Conservation (phyloP, 208 protist species). For the Tritrichomonas foetus region DNA sequence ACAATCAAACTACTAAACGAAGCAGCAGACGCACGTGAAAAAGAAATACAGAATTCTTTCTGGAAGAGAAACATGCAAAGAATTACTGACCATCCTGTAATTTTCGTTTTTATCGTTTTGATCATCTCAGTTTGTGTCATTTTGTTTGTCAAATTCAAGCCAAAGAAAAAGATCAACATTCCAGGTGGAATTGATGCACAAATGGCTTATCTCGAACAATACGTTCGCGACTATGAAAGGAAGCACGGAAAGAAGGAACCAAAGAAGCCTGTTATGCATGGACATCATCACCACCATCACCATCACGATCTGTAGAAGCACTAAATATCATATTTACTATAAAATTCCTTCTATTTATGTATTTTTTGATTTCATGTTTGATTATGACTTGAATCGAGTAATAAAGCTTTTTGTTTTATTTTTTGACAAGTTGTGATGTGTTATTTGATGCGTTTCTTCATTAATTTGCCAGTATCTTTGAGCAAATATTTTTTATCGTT, state of each 20-base stretch:
- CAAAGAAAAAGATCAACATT: neutral
- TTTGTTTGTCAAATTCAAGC: neutral
- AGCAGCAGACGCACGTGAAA: neutral
- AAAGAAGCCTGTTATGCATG: neutral
- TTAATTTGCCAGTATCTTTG: no score
- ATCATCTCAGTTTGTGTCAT: neutral
- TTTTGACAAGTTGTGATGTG: no score
- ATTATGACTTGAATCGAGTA: no score
- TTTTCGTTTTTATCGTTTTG: neutral
- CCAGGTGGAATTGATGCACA: neutral
- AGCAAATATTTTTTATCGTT: no score
- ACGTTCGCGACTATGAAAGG: neutral
- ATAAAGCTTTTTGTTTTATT: no score
- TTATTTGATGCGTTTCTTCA: no score
- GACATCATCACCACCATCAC: neutral
- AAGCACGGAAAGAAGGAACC: slow-evolving; percentile 3
- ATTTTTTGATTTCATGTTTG: no score
- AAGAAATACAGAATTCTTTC: neutral
- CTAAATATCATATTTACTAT: no score
- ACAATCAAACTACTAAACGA: neutral
- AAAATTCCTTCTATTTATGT: no score
- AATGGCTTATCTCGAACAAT: neutral
- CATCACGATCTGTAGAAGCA: neutral
- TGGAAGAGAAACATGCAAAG: neutral
- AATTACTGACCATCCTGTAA: slow-evolving; percentile 6